Evolutionary conservation across 2,329 filamentous ascomycete species (phyloP), one percentile per base, ranked within the genome.

Genomic region (Sporothrix schenckii): DNA sequence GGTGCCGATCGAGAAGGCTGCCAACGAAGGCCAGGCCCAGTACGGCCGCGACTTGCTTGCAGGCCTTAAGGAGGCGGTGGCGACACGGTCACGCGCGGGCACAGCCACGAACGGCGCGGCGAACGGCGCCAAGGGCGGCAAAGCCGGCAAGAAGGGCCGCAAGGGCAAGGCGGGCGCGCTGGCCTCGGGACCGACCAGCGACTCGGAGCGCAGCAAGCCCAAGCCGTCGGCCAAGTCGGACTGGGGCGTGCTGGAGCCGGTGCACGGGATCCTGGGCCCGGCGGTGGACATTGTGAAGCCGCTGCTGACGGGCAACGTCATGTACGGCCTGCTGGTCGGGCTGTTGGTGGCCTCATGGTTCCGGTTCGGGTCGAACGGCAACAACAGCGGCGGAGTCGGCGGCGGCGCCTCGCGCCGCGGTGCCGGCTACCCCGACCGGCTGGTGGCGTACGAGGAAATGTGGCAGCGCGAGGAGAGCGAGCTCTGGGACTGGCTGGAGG

Each of bases 1-100:
- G 83, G 93, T 92, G 73, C 92, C 95, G 2, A 99, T 99, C 75
- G 95, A 99, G 79, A 97, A 97, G 79, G 94, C 93, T 72, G 93
- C 94, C 56, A 94, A 91, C 73, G 94, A 97, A 70, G 95, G 95
- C 39, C 95, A 99, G 80, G 85, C 85, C 10, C 86, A 89, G 71
- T 97, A 96, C 78, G 92, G 91, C 73, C 94, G 91, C 75, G 91
- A 94, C 70, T 81, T 99, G 5, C 87, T 94, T 68, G 87, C 89
- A 11, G 86, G 89, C 39, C 83, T 98, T 21, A 93, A 90, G 77
- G 85, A 87, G 54, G 91, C 91, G 14, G 87, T 97, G 21, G 88
- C 88, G 19, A 85, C 90, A 5, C 91, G 89, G 70, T 80, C 86
- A 49, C 84, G 88, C 44, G 79, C 85, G 19, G 77, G 79, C 74